Evolutionary conservation across 345 rosid genomes (phyloP), one percentile per base, ranked within the genome.

Genomic region (Eucalyptus victrix): DNA sequence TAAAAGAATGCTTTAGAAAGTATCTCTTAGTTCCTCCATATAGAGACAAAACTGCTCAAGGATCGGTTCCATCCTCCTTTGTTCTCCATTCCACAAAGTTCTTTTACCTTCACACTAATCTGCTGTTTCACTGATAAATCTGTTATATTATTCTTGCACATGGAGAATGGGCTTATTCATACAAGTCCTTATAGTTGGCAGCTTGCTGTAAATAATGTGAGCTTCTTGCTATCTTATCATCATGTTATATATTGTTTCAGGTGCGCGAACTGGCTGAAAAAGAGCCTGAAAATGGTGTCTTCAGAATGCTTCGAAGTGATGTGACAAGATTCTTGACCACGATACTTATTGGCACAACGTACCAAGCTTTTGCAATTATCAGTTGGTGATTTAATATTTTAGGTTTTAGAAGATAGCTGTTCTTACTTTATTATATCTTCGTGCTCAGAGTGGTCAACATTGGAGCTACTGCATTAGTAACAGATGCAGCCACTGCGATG

Each of bases 301-400:
- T 98, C 95, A 95, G 93, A 93, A 93, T 96, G 98, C 99, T 98
- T 87, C 97, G 97, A 17, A 97, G 95, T 92, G 99, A 98, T 92
- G 99, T 98, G 72, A 98, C 99, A 88, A 97, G 99, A 91, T 98
- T 98, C 94, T 92, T 98, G 93, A 98, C 99, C 18, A 98, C 99
- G 23, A 98, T 98, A 92, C 99, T 98, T 83, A 98, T 98, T 89
- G 99, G 99, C 95, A 98, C 99, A 90, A 98, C 99, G 99, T 98
- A 96, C 87, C 88, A 51, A 49, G 69, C 91, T 60, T 92, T 89
- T 80, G 49, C 89, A 88, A 45, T 92, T 85, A 37, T 80, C 88
- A 86, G 51, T 72, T 34, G 80, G 49, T 89, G 86, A 90, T 87
- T 42, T 76, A 11, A 37, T 21, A 21, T 76, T 76, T 15, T 37